A percentile compares a stretch with the other conserved stretches of the same genome.
Conservation (phyloP, 2,329 filamentous ascomycete genomes). For the Cercospora berteroae region DNA sequence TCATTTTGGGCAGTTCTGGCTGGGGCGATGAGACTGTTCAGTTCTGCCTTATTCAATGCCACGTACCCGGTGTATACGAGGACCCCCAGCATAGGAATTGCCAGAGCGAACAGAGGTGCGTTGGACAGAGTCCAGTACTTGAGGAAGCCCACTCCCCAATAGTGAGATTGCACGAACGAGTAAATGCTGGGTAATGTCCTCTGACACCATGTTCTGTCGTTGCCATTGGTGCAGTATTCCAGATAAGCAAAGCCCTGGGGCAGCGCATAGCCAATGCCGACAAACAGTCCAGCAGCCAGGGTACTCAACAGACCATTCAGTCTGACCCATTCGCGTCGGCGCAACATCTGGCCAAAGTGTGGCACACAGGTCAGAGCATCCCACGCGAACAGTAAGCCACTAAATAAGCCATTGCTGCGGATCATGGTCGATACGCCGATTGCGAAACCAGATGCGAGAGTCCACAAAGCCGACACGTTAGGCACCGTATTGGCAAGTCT, state of each 20-base stretch:
- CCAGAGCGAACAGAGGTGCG: slow-evolving; percentile 81
- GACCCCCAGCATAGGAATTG: slow-evolving; percentile 70
- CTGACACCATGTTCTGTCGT: slow-evolving; percentile 68
- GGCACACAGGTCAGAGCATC: slow-evolving; percentile 52
- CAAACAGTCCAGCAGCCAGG: slow-evolving; percentile 63
- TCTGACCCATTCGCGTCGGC: slow-evolving; percentile 9
- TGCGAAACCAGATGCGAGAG: slow-evolving; percentile 30
- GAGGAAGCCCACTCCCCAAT: slow-evolving; percentile 89
- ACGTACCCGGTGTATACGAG: slow-evolving; percentile 59
- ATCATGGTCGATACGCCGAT: slow-evolving; percentile 73
- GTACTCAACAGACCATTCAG: slow-evolving; percentile 39
- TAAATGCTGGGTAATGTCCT: slow-evolving; percentile 80
- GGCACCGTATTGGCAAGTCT: slow-evolving; percentile 24
- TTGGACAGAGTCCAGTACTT: slow-evolving; percentile 88
- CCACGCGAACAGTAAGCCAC: slow-evolving; percentile 71
- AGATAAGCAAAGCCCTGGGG: slow-evolving; percentile 76
- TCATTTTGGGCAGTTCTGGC: background rate
- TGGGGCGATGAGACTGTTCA: slow-evolving; percentile 1
- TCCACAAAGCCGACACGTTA: slow-evolving; percentile 32
- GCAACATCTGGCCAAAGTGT: slow-evolving; percentile 43
- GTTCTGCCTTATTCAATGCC: background rate
- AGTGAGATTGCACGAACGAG: slow-evolving; percentile 80
- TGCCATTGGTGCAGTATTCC: slow-evolving; percentile 59
- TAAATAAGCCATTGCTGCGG: slow-evolving; percentile 83
- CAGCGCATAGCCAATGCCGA: slow-evolving; percentile 64